Evolutionary conservation across 78 protist species (phyloP).

Genomic region (Anaeramoeba flamelloides): DNA sequence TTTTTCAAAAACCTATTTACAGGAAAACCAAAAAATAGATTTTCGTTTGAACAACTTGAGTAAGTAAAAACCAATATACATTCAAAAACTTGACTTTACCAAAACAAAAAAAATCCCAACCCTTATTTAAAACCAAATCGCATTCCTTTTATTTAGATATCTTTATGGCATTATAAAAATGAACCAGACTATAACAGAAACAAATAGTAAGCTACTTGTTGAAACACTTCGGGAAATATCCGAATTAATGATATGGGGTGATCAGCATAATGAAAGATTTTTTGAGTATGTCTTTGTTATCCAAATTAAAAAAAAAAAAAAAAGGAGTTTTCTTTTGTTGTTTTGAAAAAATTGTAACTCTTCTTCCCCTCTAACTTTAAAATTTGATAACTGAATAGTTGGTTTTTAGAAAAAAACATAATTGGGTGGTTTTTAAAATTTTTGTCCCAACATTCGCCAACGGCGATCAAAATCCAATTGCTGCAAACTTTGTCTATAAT

Average conservation of each 20-base stretch:
- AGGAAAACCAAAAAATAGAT: too few relatives aligned
- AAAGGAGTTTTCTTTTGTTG: too few relatives aligned
- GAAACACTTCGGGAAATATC: background rate
- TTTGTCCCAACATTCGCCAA: background rate
- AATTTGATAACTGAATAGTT: background rate
- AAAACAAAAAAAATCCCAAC: too few relatives aligned
- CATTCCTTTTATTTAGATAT: background rate
- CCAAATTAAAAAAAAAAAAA: background rate
- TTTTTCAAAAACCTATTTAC: too few relatives aligned
- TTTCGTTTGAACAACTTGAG: too few relatives aligned
- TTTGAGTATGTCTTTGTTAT: background rate
- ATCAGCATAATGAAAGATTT: background rate
- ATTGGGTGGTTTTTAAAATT: background rate
- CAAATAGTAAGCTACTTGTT: background rate
- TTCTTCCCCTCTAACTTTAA: too few relatives aligned
- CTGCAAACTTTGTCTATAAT: background rate
- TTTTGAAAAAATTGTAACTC: too few relatives aligned
- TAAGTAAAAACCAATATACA: too few relatives aligned
- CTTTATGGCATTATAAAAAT: background rate
- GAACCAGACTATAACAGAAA: background rate
- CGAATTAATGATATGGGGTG: slow-evolving; percentile 1
- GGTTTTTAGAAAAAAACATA: background rate
- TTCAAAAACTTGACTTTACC: too few relatives aligned
- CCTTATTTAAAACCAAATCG: too few relatives aligned
- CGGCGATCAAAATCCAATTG: background rate